Percentiles rank a stretch among this genome's conserved stretches.
Evolutionary conservation across 495 filamentous ascomycete species (phyloP).

Genomic region (Chaetomidium leptoderma): DNA sequence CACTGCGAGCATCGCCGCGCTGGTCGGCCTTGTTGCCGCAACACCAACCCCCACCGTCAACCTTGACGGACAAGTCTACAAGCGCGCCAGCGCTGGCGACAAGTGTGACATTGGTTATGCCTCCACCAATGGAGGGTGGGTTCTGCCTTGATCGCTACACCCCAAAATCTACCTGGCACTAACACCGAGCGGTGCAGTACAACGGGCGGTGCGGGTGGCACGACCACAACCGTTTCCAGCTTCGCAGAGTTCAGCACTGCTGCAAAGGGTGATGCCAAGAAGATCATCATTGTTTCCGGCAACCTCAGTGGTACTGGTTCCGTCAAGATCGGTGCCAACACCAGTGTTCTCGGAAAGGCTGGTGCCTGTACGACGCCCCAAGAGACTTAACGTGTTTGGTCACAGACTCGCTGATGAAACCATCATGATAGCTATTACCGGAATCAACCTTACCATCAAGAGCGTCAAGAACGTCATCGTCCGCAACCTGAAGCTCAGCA

Average conservation of each 20-base stretch:
- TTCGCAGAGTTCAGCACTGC: not conserved
- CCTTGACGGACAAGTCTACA: not conserved
- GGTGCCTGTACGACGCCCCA: not conserved
- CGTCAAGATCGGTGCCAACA: not conserved
- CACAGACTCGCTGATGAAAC: not conserved
- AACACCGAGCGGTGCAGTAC: not conserved
- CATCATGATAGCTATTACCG: not conserved
- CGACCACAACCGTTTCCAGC: slow-evolving; percentile 2
- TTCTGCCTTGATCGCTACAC: not conserved
- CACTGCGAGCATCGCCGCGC: slow-evolving; percentile 2
- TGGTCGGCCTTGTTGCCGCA: not conserved
- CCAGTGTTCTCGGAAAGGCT: not conserved
- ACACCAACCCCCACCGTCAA: not conserved
- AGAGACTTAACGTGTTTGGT: not conserved
- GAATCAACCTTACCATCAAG: not conserved
- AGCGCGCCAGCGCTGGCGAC: slow-evolving; percentile 1
- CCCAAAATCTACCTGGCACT: not conserved
- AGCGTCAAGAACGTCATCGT: slow-evolving; percentile 1
- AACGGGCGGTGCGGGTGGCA: slow-evolving; percentile 1
- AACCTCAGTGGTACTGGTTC: slow-evolving; percentile 1
- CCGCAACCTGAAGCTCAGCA: slow-evolving; percentile 6
- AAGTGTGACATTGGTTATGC: not conserved
- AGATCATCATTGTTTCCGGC: slow-evolving; percentile 1
- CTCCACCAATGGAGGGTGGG: slow-evolving; percentile 4
- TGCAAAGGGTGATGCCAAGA: slow-evolving; percentile 2